These are phyloP conservation scores for Daldinia caldariorum DNA, from an alignment of 495 filamentous ascomycete species.

Conservation along the genomic window DNA sequence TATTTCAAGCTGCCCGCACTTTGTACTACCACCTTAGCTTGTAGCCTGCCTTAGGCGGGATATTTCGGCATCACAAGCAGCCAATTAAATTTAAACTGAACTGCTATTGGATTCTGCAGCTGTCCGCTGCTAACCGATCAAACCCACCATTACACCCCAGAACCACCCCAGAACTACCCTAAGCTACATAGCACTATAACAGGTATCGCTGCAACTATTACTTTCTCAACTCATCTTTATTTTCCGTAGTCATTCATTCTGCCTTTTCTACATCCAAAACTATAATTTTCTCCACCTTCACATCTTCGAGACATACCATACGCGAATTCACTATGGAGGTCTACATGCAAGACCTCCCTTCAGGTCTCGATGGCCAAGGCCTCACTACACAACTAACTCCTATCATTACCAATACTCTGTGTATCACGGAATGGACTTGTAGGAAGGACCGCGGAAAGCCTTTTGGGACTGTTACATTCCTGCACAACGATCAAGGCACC, in stretches of 20 bases:
- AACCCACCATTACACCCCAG: neutral
- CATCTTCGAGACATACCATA: neutral
- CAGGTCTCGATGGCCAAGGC: conserved; percentile 44
- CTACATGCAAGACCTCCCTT: conserved; percentile 53
- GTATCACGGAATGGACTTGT: conserved; percentile 50
- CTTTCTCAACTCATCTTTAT: neutral
- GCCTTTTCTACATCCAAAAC: neutral
- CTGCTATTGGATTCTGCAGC: conserved; percentile 4
- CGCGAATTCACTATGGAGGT: conserved; percentile 41
- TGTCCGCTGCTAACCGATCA: conserved; percentile 3
- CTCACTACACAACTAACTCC: conserved; percentile 50
- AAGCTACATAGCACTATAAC: too few species aligned
- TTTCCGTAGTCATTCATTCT: neutral
- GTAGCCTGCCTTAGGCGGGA: neutral
- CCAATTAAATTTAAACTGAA: conserved; percentile 4
- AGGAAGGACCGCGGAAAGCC: conserved; percentile 46
- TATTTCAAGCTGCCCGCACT: conserved; percentile 19
- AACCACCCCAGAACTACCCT: too few species aligned
- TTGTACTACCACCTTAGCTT: conserved; percentile 12
- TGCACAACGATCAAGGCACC: conserved; percentile 48
- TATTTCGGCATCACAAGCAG: neutral
- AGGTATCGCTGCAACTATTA: neutral
- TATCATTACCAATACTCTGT: conserved; percentile 44
- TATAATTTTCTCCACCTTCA: neutral
- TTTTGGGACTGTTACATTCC: conserved; percentile 51